Conservation (phyloP, 2,329 filamentous ascomycete genomes). For the Paecilomyces dactylethromorphus region DNA sequence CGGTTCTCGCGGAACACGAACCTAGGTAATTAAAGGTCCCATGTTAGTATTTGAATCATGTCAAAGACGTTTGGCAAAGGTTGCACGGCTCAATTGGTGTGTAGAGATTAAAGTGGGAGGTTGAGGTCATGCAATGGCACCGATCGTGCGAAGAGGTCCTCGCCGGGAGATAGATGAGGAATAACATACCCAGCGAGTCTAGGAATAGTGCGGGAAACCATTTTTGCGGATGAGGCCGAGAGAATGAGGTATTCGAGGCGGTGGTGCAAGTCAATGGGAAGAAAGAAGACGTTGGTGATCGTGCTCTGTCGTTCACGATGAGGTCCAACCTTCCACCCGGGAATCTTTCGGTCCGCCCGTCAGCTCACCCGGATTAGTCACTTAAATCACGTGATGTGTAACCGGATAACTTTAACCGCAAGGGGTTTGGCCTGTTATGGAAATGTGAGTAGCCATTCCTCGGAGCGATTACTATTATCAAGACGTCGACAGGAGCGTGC, state of each 20-base stretch:
- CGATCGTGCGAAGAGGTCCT: constrained; percentile 1
- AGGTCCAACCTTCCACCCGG: constrained; percentile 5
- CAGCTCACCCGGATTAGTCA: constrained; percentile 8
- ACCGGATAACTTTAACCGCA: not conserved
- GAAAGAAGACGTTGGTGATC: constrained; percentile 18
- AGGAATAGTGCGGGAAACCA: constrained; percentile 36
- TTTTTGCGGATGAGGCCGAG: constrained; percentile 26
- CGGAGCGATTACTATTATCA: not conserved
- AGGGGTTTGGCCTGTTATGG: not conserved
- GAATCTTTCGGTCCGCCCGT: constrained; percentile 7
- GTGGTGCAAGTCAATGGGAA: constrained; percentile 19
- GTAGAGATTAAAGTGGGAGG: not conserved
- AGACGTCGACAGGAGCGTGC: not conserved
- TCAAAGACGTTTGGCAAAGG: too few species aligned
- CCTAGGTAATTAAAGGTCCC: constrained; percentile 19
- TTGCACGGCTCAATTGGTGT: not conserved
- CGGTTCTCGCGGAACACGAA: constrained; percentile 60
- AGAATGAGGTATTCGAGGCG: constrained; percentile 13
- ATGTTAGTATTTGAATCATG: constrained; percentile 15
- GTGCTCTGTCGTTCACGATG: constrained; percentile 6
- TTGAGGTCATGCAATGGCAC: not conserved
- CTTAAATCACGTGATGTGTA: constrained; percentile 1
- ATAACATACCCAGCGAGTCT: constrained; percentile 37
- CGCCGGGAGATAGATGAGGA: constrained; percentile 1
- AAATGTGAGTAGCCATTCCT: not conserved